phyloP scores from a whole-genome alignment of 495 filamentous ascomycete genomes.

The Annulohypoxylon stygium region DNA sequence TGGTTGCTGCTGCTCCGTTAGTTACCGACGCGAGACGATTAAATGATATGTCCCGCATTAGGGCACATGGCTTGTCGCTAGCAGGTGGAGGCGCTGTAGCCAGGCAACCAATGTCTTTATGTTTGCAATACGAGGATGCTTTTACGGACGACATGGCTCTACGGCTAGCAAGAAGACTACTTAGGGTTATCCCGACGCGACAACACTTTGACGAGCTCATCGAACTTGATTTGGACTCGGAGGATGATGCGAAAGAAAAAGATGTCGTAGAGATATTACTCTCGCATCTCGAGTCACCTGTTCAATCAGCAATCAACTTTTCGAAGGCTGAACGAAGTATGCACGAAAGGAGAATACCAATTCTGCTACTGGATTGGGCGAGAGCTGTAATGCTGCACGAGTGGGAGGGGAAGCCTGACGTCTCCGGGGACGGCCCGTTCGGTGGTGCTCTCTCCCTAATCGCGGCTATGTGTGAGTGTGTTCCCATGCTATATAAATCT shows the following conservation, averaged over 20 bases:
- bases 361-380: conserved; percentile 80
- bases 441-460: conserved; percentile 82
- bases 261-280: conserved; percentile 63
- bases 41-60: conserved; percentile 65
- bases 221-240: conserved; percentile 49
- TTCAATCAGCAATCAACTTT: conserved; percentile 58
- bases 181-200: conserved; percentile 64
- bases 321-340: conserved; percentile 59
- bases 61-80: conserved; percentile 60
- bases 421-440: conserved; percentile 73
- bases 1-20: conserved; percentile 66
- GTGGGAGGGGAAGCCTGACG: conserved; percentile 80
- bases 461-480: conserved; percentile 74
- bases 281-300: conserved; percentile 62
- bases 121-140: conserved; percentile 67
- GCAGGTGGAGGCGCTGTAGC: conserved; percentile 53
- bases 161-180: conserved; percentile 63
- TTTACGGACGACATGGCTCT: conserved; percentile 66
- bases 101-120: conserved; percentile 58
- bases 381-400: conserved; percentile 78
- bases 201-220: conserved; percentile 61
- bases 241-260: conserved; percentile 47
- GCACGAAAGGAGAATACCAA: conserved; percentile 66
- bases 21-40: conserved; percentile 58
- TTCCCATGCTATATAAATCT: not conserved